These are phyloP conservation scores for Colletotrichum caudatum DNA, from an alignment of 2,329 filamentous ascomycete genomes.

Conservation along the genomic window DNA sequence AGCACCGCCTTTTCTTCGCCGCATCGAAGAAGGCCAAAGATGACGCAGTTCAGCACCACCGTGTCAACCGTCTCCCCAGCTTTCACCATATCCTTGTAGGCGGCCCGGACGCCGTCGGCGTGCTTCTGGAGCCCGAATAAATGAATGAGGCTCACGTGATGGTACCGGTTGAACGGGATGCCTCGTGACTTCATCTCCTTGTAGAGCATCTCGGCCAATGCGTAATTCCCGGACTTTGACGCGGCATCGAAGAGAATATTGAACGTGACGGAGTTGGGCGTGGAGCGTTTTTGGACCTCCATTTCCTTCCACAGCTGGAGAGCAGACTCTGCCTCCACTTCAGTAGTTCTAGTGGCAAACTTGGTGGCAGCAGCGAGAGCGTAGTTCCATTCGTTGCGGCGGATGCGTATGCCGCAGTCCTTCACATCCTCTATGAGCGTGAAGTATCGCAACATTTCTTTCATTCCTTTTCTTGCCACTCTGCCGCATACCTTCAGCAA, in stretches of 20 bases:
- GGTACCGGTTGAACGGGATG: slow-evolving; percentile 79
- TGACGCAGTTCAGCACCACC: slow-evolving; percentile 86
- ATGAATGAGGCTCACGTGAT: slow-evolving; percentile 84
- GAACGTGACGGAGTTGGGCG: slow-evolving; percentile 84
- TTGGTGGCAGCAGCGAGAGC: slow-evolving; percentile 84
- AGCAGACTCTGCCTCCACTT: slow-evolving; percentile 73
- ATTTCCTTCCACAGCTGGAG: slow-evolving; percentile 89
- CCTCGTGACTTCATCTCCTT: slow-evolving; percentile 81
- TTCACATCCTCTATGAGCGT: slow-evolving; percentile 87
- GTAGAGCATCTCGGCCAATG: slow-evolving; percentile 85
- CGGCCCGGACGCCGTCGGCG: slow-evolving; percentile 77
- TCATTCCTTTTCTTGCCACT: slow-evolving; percentile 66
- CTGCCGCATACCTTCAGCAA: slow-evolving; percentile 78
- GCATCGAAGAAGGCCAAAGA: slow-evolving; percentile 80
- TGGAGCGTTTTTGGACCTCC: slow-evolving; percentile 77
- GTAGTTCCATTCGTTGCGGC: slow-evolving; percentile 80
- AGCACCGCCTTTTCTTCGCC: slow-evolving; percentile 83
- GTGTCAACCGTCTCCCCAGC: slow-evolving; percentile 91
- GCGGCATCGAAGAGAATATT: slow-evolving; percentile 93
- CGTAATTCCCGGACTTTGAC: slow-evolving; percentile 85
- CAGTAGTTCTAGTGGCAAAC: slow-evolving; percentile 71
- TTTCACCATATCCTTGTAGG: slow-evolving; percentile 86
- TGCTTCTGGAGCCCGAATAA: slow-evolving; percentile 83
- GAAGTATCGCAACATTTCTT: slow-evolving; percentile 84
- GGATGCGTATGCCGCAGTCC: slow-evolving; percentile 76